Percentiles rank a stretch among this genome's conserved stretches.
phyloP scores from a whole-genome alignment of 129 eudicot species.

The Rutidosis leptorrhynchoides region DNA sequence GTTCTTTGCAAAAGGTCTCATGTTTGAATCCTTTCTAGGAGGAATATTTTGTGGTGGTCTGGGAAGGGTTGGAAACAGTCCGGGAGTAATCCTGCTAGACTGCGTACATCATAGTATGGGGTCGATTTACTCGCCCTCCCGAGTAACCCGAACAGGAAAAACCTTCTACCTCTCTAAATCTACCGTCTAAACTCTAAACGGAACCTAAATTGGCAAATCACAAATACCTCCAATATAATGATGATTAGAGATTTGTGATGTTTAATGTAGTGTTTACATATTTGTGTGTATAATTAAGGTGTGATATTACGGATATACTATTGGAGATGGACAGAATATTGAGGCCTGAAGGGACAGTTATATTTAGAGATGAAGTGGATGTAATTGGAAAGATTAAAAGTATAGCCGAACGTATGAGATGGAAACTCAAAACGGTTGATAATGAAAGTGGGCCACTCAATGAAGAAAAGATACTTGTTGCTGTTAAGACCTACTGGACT shows the following conservation, averaged over 20 bases:
- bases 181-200: too few species aligned
- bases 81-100: too few species aligned
- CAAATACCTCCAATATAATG: neutral
- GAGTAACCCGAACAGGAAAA: too few species aligned
- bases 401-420: slow-evolving; percentile 67
- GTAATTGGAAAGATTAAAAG: slow-evolving; percentile 58
- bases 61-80: too few species aligned
- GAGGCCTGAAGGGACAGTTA: slow-evolving; percentile 83
- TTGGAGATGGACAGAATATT: slow-evolving; percentile 88
- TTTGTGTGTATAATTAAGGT: slow-evolving; percentile 51
- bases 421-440: slow-evolving; percentile 62
- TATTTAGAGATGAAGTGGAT: slow-evolving; percentile 75
- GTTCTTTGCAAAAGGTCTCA: too few species aligned
- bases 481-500: slow-evolving; percentile 73
- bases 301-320: slow-evolving; percentile 68
- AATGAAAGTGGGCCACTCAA: slow-evolving; percentile 65
- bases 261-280: neutral
- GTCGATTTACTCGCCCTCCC: too few species aligned
- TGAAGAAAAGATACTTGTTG: slow-evolving; percentile 67
- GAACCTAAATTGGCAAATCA: too few species aligned
- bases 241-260: neutral
- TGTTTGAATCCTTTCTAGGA: too few species aligned
- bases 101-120: too few species aligned
- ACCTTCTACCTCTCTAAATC: too few species aligned
- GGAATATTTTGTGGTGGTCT: too few species aligned